Conservation (phyloP, 2,329 filamentous ascomycete genomes). For the Aspergillus tubingensis region DNA sequence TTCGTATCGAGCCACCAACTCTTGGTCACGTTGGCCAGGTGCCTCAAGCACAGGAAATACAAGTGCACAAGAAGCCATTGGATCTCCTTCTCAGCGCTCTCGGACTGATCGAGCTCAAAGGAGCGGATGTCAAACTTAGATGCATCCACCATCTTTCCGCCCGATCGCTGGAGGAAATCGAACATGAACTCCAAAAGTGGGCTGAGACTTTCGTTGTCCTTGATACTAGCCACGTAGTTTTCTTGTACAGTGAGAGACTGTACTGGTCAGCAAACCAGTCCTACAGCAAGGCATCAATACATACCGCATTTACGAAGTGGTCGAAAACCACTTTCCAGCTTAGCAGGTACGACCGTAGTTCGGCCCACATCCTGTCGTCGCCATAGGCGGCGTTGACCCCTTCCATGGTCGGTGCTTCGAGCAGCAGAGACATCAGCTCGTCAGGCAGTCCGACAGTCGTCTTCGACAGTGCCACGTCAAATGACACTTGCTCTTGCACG, state of each 20-base stretch:
- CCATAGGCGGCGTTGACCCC: conserved; percentile 66
- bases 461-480: conserved; percentile 65
- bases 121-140: conserved; percentile 70
- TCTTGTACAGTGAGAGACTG: conserved; percentile 77
- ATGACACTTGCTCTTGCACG: conserved; percentile 76
- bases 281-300: conserved; percentile 8
- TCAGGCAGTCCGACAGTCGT: conserved; percentile 70
- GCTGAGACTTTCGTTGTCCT: conserved; percentile 67
- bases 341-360: conserved; percentile 77
- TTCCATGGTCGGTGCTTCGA: conserved; percentile 74
- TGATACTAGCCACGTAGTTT: conserved; percentile 78
- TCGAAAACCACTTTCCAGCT: conserved; percentile 91
- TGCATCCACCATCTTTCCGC: conserved; percentile 68
- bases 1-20: conserved; percentile 81
- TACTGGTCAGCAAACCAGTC: conserved; percentile 26
- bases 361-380: conserved; percentile 64
- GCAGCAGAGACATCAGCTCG: conserved; percentile 79
- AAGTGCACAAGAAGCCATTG: conserved; percentile 84
- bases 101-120: conserved; percentile 62
- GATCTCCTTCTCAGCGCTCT: conserved; percentile 69
- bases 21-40: conserved; percentile 76
- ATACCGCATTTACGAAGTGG: conserved; percentile 69
- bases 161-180: conserved; percentile 78
- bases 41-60: conserved; percentile 78
- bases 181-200: conserved; percentile 78